These are phyloP conservation scores for Leishmania braziliensis DNA, from an alignment of 208 protist species.

Conservation along the genomic window DNA sequence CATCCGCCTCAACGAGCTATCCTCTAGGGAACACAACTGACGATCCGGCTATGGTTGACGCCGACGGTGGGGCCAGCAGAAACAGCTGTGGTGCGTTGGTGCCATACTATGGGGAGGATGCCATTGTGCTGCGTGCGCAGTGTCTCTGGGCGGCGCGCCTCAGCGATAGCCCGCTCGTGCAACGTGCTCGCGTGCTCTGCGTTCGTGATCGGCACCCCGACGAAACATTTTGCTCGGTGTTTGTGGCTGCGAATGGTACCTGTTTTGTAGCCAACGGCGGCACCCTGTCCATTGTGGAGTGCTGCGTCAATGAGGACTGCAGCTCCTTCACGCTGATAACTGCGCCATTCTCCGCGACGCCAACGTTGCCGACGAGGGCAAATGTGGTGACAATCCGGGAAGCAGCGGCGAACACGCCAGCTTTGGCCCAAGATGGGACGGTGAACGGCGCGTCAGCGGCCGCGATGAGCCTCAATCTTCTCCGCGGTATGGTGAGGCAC, in stretches of 20 bases:
- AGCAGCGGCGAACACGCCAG: not conserved
- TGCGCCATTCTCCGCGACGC: slow-evolving; percentile 31
- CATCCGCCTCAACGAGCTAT: not conserved
- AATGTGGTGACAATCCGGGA: not conserved
- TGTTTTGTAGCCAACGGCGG: slow-evolving; percentile 65
- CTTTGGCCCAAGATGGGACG: not conserved
- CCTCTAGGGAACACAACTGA: not conserved
- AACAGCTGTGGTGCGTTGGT: not conserved
- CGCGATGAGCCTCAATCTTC: slow-evolving; percentile 6
- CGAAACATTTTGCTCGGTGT: slow-evolving; percentile 64
- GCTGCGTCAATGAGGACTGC: slow-evolving; percentile 66
- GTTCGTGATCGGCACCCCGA: slow-evolving; percentile 26
- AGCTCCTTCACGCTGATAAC: slow-evolving; percentile 76
- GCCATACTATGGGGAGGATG: slow-evolving; percentile 6
- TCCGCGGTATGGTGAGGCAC: slow-evolving; percentile 23
- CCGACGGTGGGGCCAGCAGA: not conserved
- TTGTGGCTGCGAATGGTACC: slow-evolving; percentile 63
- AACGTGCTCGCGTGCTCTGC: slow-evolving; percentile 54
- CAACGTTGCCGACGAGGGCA: not conserved
- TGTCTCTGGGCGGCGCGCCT: slow-evolving; percentile 50
- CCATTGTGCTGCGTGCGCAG: slow-evolving; percentile 41
- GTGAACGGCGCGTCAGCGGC: not conserved
- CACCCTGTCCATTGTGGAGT: slow-evolving; percentile 50
- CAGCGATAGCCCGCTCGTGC: slow-evolving; percentile 54
- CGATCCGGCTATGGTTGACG: not conserved